These are phyloP conservation scores for Candida vartiovaarae DNA, from an alignment of 805 yeast species.

Conservation along the genomic window DNA sequence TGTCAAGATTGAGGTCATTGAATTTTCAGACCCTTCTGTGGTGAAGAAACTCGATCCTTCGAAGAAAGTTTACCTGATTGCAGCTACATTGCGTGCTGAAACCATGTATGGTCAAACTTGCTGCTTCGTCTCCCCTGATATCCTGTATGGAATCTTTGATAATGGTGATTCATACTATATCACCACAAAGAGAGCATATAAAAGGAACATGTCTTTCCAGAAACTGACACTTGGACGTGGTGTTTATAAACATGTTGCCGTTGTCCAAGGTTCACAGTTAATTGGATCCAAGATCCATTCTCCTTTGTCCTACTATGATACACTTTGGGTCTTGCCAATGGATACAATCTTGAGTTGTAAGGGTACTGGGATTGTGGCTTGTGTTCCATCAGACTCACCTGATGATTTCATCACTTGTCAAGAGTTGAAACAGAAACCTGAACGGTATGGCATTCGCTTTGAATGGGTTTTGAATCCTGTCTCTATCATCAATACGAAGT, in stretches of 20 bases:
- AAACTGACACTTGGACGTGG: constrained; percentile 89
- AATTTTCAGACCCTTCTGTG: constrained; percentile 42
- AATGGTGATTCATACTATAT: constrained; percentile 73
- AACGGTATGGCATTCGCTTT: constrained; percentile 74
- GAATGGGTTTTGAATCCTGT: constrained; percentile 82
- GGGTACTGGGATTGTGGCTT: constrained; percentile 99
- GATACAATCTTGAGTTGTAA: constrained; percentile 90
- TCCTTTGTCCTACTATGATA: constrained; percentile 65
- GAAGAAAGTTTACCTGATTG: constrained; percentile 76
- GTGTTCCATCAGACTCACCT: constrained; percentile 98
- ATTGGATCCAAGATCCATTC: constrained; percentile 85
- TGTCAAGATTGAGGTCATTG: constrained; percentile 73
- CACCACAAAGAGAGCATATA: constrained; percentile 92
- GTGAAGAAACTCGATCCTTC: constrained; percentile 31
- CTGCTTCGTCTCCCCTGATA: constrained; percentile 95
- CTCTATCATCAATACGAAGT: constrained; percentile 71
- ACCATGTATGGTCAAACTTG: constrained; percentile 99
- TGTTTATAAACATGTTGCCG: constrained; percentile 49
- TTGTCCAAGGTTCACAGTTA: constrained; percentile 62
- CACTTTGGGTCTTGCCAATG: constrained; percentile 89
- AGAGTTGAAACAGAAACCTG: constrained; percentile 85
- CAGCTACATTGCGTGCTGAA: constrained; percentile 97
- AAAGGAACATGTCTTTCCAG: constrained; percentile 96
- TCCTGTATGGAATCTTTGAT: constrained; percentile 84
- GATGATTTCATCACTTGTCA: constrained; percentile 87